A percentile compares a stretch with the other conserved stretches of the same genome.
phyloP scores from a whole-genome alignment of 331 rosid genomes.

The Pyracantha coccinea region DNA sequence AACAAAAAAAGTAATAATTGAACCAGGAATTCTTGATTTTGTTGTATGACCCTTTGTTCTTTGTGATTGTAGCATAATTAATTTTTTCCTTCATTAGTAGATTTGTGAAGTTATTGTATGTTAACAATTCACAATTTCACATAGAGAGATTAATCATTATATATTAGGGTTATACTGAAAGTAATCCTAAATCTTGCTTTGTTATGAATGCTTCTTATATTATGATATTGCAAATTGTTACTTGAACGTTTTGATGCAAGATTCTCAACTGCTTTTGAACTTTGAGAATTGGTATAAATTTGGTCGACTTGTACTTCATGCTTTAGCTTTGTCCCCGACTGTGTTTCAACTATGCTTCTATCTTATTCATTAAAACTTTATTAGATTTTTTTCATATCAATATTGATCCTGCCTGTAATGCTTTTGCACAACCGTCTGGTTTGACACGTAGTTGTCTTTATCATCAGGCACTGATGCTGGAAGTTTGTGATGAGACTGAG shows the following conservation, averaged over 20 bases:
- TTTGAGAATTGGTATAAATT: no score
- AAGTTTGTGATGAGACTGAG: constrained; percentile 95
- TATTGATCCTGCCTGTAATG: background rate
- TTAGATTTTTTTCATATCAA: background rate
- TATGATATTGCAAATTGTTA: no score
- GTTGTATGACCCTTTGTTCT: background rate
- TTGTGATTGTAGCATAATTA: background rate
- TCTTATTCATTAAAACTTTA: background rate
- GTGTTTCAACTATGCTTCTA: no score
- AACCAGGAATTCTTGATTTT: background rate
- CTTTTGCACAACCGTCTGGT: constrained; percentile 8
- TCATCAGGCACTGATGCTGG: constrained; percentile 78
- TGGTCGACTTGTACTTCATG: no score
- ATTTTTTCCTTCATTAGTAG: background rate
- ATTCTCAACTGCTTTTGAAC: no score
- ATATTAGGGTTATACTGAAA: background rate
- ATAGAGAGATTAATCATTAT: background rate
- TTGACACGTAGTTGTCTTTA: constrained; percentile 18
- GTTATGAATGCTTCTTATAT: no score
- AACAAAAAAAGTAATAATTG: background rate
- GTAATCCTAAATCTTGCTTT: background rate
- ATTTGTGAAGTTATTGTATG: background rate
- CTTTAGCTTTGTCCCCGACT: no score
- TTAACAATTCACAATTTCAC: background rate
- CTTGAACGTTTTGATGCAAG: no score